Evolutionary conservation across 139 green algal species (phyloP).

Genomic region (Closterium sp.): DNA sequence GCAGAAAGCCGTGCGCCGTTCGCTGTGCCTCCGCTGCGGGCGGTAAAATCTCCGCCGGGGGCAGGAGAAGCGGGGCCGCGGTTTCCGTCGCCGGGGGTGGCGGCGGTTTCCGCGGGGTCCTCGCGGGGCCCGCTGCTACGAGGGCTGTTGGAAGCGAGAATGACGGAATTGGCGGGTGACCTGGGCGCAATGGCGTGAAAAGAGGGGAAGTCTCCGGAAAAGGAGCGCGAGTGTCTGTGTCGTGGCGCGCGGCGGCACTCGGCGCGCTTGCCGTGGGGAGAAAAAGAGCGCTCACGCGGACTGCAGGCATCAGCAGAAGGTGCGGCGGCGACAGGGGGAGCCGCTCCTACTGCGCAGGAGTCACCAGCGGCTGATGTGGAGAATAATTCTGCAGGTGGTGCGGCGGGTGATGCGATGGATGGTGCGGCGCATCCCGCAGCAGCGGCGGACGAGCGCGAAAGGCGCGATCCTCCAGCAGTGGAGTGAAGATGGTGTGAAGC

Average conservation of each 20-base stretch:
- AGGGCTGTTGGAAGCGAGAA: not conserved
- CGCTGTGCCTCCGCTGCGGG: not conserved
- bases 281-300: not conserved
- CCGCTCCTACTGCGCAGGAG: too few relatives aligned
- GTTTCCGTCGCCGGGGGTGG: too few relatives aligned
- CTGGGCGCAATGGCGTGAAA: not conserved
- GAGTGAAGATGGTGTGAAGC: not conserved
- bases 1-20: not conserved
- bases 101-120: not conserved
- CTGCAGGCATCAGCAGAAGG: not conserved
- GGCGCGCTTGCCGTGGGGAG: not conserved
- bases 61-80: not conserved
- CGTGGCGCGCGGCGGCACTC: not conserved
- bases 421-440: not conserved
- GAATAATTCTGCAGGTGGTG: not conserved
- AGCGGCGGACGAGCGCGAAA: not conserved
- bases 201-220: not conserved
- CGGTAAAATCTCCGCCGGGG: not conserved
- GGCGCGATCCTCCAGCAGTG: not conserved
- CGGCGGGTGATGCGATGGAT: not conserved
- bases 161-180: not conserved
- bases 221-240: not conserved
- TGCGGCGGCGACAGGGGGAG: not conserved
- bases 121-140: not conserved
- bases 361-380: not conserved